Base-by-base conservation (phyloP, 805 yeast genomes). In the Lachancea waltii region DNA sequence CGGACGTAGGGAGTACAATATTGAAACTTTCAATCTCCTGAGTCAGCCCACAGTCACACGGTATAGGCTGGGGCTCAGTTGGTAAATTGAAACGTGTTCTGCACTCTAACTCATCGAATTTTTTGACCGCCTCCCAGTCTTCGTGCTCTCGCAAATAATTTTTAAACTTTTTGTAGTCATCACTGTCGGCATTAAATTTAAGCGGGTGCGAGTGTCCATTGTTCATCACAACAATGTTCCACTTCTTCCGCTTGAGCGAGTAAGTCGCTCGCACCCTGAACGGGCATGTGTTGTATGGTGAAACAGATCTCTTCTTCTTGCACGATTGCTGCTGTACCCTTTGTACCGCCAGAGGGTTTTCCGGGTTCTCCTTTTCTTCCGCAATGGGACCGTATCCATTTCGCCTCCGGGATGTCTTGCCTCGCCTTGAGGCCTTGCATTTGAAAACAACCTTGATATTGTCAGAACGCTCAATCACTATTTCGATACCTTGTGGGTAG, bases 401-500 rank as follows among this genome's bases (percentile, higher is more conserved):
- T 13, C 25, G 6, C 20, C 28, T 47, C 25, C 44, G 47, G 22
- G 50, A 32, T 18, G 49, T 45, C 35, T 48, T 56, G 13, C 54
- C 54, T 22, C 60, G 41, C 44, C 56, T 58, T 11, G 58, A 53
- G 18, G 70, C 65, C 46, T 75, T 77, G 52, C 85, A 78, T 49
- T 75, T 73, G 60, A 78, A 78, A 13, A 77, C 75, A 14, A 78
- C 75, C 54, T 78, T 78, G 30, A 71, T 62, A 33, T 66, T 70
- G 55, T 78, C 85, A 3, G 79, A 73, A 21, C 85, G 58, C 59
- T 76, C 83, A 39, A 78, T 77, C 11, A 75, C 83, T 9, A 78
- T 64, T 38, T 68, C 68, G 28, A 75, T 69, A 4, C 80, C 79
- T 44, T 65, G 67, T 6, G 65, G 57, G n/a, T 62, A 59, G 35